These are phyloP conservation scores for Cucumis melo DNA, from an alignment of 306 rosid species.

Conservation along the genomic window DNA sequence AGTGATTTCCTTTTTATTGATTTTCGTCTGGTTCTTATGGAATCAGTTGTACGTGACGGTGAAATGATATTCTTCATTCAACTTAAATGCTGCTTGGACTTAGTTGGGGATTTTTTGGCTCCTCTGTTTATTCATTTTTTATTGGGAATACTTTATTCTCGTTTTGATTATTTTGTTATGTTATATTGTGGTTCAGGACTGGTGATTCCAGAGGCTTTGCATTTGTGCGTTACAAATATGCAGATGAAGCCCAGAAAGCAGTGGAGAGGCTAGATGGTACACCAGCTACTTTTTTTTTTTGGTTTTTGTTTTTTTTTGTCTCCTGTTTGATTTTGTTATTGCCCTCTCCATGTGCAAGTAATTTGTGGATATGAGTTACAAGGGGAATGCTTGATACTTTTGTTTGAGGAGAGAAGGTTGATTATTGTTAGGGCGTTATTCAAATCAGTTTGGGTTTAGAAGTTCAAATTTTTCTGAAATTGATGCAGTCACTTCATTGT, in stretches of 20 bases:
- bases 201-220: constrained; percentile 93
- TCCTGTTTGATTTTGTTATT: not conserved
- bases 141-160: not conserved
- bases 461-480: not conserved
- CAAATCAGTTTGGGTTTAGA: not conserved
- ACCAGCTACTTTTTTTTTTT: not conserved
- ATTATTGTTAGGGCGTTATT: not conserved
- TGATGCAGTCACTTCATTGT: not conserved
- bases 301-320: too few relatives aligned
- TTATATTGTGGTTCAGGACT: constrained; percentile 27
- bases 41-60: not conserved
- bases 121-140: not conserved
- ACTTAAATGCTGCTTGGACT: not conserved
- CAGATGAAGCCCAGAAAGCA: constrained; percentile 83
- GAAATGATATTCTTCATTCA: not conserved
- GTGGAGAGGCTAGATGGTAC: constrained; percentile 85
- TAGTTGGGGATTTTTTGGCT: not conserved
- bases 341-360: not conserved
- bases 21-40: not conserved
- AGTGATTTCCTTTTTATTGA: not conserved
- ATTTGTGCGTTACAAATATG: constrained; percentile 83
- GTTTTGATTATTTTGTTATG: not conserved
- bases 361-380: not conserved
- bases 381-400: not conserved
- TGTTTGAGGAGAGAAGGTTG: not conserved